Base-by-base conservation (phyloP, 768 basidiomycete genomes). In the Pulveroboletus sp. region DNA sequence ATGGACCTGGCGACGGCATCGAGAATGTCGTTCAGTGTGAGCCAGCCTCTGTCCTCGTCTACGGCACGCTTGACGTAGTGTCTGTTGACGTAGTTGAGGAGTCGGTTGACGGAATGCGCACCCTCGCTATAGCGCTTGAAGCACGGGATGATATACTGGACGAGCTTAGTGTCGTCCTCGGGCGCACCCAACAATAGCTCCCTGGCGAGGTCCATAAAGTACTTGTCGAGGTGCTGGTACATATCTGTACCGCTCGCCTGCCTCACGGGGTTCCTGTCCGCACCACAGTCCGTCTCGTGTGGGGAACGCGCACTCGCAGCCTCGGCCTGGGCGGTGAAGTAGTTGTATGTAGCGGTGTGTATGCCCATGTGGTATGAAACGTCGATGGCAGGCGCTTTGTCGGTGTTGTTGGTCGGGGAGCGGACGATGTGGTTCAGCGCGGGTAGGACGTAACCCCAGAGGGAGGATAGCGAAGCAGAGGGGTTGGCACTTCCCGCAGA, bases 281-380 rank as follows among this genome's bases (percentile, higher is more conserved):
- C 42, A 18, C 60, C 54, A 38, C 52, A 21, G 41, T 51, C 54
- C 5, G 26, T 17, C 32, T 46, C 53, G 32, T 39, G 43, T 2
- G 50, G 43, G 12, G 56, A 54, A 18, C 56, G 55, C 21, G 66
- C 50, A 37, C 69, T 71, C 42, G 67, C 61, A 27, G 68, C 67
- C 60, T 85, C 83, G 51, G 72, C 76, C 65, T 80, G 78, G n/a
- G 77, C 64, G 47, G 79, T 80, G 62, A 82, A 80, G 78, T 87
- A 89, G 71, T 88, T 86, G 73, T 89, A 89, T 49, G 82, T 81
- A n/a, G 86, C 84, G 17, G 86, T 86, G 66, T 89, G 85, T 36
- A 89, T 83, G 51, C 85, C 85, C 63, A 85, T 80, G 61, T 88
- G 86, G 57, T 86, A 85, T 26, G 71, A 76, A 49, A 85, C 76